Evolutionary conservation across 441 rosid species (phyloP).

Genomic region (Populus tomentosa): DNA sequence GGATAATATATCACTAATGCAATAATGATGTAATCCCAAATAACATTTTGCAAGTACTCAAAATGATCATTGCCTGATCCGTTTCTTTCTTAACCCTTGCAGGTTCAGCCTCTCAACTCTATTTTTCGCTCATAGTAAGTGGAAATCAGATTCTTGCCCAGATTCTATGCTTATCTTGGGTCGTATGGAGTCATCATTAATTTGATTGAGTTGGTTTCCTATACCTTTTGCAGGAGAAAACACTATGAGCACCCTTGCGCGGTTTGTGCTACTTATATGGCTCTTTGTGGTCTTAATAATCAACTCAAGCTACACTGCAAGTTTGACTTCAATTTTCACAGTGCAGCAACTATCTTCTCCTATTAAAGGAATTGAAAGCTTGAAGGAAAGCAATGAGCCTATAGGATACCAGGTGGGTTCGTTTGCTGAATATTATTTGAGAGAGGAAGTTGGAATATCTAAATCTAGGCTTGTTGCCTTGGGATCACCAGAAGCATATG

Average conservation of each 20-base stretch:
- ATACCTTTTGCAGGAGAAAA: constrained; percentile 64
- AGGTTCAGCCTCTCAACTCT: constrained; percentile 96
- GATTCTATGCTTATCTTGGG: background rate
- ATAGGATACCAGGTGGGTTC: constrained; percentile 87
- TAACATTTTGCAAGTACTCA: background rate
- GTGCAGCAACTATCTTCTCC: constrained; percentile 85
- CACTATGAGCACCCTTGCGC: constrained; percentile 78
- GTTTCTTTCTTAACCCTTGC: constrained; percentile 32
- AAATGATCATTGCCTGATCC: constrained; percentile 20
- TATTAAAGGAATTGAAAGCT: constrained; percentile 66
- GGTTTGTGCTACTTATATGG: constrained; percentile 82
- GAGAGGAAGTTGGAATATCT: constrained; percentile 62
- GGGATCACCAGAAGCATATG: constrained; percentile 76
- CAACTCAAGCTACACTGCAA: constrained; percentile 95
- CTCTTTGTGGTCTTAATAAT: constrained; percentile 86
- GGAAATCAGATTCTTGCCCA: constrained; percentile 3
- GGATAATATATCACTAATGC: background rate
- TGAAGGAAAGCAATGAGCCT: constrained; percentile 52
- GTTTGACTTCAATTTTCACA: constrained; percentile 85
- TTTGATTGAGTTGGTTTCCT: constrained; percentile 20
- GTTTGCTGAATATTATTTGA: constrained; percentile 66
- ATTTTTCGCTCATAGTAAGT: constrained; percentile 88
- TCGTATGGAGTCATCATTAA: background rate
- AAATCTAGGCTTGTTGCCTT: constrained; percentile 67
- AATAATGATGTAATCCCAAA: background rate